Evolutionary conservation across 345 rosid genomes (phyloP), one percentile per base, ranked within the genome.

Genomic region (Leavenworthia alabamica): DNA sequence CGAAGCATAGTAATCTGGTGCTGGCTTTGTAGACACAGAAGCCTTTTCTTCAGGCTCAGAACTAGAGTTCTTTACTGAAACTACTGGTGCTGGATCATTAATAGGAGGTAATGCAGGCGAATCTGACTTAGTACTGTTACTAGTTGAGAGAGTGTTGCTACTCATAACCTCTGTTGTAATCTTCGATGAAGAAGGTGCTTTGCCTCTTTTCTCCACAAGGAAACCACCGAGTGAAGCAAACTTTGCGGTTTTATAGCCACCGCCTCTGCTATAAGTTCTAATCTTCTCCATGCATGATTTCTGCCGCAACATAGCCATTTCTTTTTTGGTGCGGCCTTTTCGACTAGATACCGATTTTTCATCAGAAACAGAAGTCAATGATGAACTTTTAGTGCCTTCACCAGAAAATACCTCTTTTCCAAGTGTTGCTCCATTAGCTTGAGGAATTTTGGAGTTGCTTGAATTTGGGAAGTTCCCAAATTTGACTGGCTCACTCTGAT

Each of bases 281-380:
- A 70, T 55, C 74, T 70, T 70, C 24, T 70, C 74, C 52, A 70
- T 52, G 15, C 74, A 62, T 35, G 95, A 78, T 64, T 85, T 92
- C 57, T 89, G 95, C 39, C 90, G 77, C 22, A 81, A 83, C 31
- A 83, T 74, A 41, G 74, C 64, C 51, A 71, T 74, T 54, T 92
- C 96, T 76, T 86, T 85, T 77, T 82, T 89, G 64, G 77, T 62
- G 20, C 78, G 73, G 56, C 78, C 76, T 79, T 85, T 92, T 67
- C 87, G 83, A 60, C 81, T 72, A 36, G 75, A 73, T 15, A 73
- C 72, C 73, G 78, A 74, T 73, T 83, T 88, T 50, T 86, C 96
- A 64, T 82, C 96, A 72, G 73, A 26, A 24, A 68, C 62, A 57
- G 82, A 74, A 54, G 80, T 60, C 65, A 78, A 81, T 50, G 95